Evolutionary conservation across 768 basidiomycete genomes (phyloP), one percentile per base, ranked within the genome.

Genomic region (Auriscalpium microsporum): DNA sequence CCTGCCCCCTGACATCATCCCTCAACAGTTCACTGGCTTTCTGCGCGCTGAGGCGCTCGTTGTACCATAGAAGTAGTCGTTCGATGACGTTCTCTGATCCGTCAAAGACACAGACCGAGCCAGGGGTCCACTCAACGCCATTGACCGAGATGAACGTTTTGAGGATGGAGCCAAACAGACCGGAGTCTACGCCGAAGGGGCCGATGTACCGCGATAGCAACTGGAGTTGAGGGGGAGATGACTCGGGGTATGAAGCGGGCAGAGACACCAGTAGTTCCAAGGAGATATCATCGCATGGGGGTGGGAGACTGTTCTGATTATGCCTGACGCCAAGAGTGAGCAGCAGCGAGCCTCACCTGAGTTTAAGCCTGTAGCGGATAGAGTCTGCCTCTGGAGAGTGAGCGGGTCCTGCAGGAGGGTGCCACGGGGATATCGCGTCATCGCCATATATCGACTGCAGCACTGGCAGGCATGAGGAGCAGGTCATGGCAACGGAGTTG

Each of bases 401-500:
- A 46, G 45, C 14, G 38, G 33, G 23, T 10, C 55, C 62, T 11
- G 57, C 53, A 28, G 72, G 62, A 33, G 76, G 72, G 50, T 68
- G 72, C 82, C 84, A 90, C 35, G 82, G 67, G n/a, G 72, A 74
- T 40, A 91, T 73, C 13, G 83, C 75, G 44, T 79, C 71, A 9
- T 85, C 81, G 44, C 88, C 89, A 63, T 91, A 92, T 62, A 92
- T 92, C 23, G 87, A 87, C 65, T 82, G 84, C n/a, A 92, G 71
- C 14, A 87, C 90, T 86, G 64, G 40, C 23, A 42, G 45, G 11
- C 19, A 16, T 28, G 21, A 38, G 53, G 35, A 62, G 48, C 54
- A 52, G 33, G 44, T 46, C 17, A 52, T 28, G 17, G 19, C 33
- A n/a, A 8, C 45, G 19, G 50, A 35, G 45, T 8, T 8, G 17